Evolutionary conservation across 73 alveolate species (phyloP).

Genomic region (Breviolum minutum): DNA sequence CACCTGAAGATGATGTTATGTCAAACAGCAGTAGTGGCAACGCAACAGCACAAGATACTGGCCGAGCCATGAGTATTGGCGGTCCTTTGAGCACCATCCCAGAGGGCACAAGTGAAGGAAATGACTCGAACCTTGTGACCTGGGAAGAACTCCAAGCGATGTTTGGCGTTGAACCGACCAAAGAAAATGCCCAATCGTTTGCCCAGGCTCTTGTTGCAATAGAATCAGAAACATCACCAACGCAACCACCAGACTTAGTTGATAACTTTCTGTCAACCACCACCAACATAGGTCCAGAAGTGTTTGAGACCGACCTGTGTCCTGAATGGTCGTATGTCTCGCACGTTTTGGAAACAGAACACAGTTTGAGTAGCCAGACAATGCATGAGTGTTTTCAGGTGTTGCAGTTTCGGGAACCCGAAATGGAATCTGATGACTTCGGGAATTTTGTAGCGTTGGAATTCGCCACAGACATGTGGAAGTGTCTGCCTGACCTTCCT

Average conservation of each 20-base stretch:
- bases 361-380: no score
- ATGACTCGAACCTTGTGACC: not conserved
- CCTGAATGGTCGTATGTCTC: no score
- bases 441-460: not conserved
- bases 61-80: not conserved
- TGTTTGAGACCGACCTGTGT: no score
- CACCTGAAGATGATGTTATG: not conserved
- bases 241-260: no score
- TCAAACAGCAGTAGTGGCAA: not conserved
- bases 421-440: not conserved
- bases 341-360: no score
- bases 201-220: not conserved
- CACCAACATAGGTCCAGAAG: no score
- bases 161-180: not conserved
- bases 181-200: not conserved
- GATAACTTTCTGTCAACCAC: no score
- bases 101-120: not conserved
- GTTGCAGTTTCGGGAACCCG: not conserved
- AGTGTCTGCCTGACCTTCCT: no score
- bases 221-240: no score
- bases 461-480: not conserved
- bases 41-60: not conserved
- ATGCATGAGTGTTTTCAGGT: no score
- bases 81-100: constrained; percentile 15
- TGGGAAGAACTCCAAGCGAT: not conserved